A percentile compares a stretch with the other conserved stretches of the same genome.
These are phyloP conservation scores for Fusarium continuum DNA, from an alignment of 2,329 filamentous ascomycete species.

Conservation along the genomic window DNA sequence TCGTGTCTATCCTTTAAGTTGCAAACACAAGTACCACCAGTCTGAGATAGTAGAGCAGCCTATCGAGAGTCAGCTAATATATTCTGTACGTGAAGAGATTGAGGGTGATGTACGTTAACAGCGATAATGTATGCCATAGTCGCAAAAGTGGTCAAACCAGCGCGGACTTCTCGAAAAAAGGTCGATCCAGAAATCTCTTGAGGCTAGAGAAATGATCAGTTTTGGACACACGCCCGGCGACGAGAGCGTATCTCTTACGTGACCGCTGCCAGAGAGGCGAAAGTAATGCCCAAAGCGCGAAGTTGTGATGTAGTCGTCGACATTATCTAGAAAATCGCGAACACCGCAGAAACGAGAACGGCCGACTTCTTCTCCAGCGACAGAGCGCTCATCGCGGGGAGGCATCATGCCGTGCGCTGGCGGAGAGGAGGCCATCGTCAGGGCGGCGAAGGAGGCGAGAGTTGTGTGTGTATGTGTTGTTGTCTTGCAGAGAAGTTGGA, in stretches of 20 bases:
- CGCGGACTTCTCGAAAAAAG: constrained; percentile 81
- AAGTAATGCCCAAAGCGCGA: constrained; percentile 69
- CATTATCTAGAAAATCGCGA: constrained; percentile 49
- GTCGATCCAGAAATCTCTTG: constrained; percentile 73
- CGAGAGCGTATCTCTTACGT: constrained; percentile 59
- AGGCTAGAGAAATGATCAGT: constrained; percentile 55
- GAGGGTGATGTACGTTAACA: constrained; percentile 62
- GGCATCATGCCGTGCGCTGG: constrained; percentile 22
- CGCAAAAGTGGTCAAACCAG: constrained; percentile 81
- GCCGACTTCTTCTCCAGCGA: not conserved
- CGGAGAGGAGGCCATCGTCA: constrained; percentile 23
- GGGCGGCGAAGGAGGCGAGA: not conserved
- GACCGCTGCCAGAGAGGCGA: constrained; percentile 71
- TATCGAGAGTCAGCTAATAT: constrained; percentile 50
- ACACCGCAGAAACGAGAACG: constrained; percentile 46
- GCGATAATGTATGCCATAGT: constrained; percentile 90
- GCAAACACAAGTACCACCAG: constrained; percentile 81
- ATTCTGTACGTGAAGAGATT: not conserved
- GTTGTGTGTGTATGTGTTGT: not conserved
- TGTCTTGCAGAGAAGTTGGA: not conserved
- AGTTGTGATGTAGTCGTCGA: constrained; percentile 50
- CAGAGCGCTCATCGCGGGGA: not conserved
- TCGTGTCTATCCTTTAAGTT: constrained; percentile 52
- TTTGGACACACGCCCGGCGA: not conserved
- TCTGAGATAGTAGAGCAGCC: constrained; percentile 76